Evolutionary conservation across 495 filamentous ascomycete genomes (phyloP).

Genomic region (Podospora comata): DNA sequence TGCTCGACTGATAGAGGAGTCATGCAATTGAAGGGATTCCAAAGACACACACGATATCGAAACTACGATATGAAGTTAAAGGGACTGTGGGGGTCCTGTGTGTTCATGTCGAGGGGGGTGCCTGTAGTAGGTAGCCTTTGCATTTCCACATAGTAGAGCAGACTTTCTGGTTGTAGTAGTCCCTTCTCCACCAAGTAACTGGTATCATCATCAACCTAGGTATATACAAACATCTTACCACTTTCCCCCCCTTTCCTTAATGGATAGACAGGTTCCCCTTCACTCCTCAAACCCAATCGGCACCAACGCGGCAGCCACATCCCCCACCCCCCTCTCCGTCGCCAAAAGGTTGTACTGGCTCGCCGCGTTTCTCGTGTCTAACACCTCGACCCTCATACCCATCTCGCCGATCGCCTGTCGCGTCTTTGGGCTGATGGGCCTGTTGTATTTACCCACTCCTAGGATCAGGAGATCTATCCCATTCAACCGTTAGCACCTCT

Average conservation of each 20-base stretch:
- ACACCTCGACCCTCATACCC: conserved; percentile 82
- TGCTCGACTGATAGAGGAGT: not conserved
- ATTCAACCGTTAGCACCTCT: not conserved
- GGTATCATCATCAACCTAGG: not conserved
- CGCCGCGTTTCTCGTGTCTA: conserved; percentile 91
- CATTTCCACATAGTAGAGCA: too few species aligned
- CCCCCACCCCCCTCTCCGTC: conserved; percentile 72
- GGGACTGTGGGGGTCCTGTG: not conserved
- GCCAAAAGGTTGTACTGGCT: conserved; percentile 85
- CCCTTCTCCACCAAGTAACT: not conserved
- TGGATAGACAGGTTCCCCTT: not conserved
- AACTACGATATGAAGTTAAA: too few species aligned
- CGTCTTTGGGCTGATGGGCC: conserved; percentile 72
- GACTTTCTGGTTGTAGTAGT: too few species aligned
- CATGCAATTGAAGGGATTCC: not conserved
- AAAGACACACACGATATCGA: not conserved
- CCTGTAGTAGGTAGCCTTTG: too few species aligned
- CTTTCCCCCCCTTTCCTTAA: not conserved
- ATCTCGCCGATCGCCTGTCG: conserved; percentile 67
- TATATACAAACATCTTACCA: not conserved
- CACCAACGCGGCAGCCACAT: conserved; percentile 85
- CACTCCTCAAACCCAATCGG: conserved; percentile 72
- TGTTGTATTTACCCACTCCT: conserved; percentile 71
- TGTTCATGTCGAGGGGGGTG: not conserved
- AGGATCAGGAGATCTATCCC: conserved; percentile 79